Evolutionary conservation across 345 rosid genomes (phyloP).

Genomic region (Melastoma malabathricum): DNA sequence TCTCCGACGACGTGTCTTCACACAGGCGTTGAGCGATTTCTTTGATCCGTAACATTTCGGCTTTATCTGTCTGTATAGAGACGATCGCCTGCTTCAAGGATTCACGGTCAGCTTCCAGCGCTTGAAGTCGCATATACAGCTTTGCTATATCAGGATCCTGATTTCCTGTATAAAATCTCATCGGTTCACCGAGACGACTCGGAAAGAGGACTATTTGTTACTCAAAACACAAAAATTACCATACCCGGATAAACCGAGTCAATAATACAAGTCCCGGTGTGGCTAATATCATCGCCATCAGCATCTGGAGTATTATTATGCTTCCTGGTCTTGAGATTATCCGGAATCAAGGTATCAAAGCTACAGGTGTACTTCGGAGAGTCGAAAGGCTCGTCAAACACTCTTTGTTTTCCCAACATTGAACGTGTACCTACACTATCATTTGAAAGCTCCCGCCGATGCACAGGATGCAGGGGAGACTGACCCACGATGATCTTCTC

Average conservation of each 20-base stretch:
- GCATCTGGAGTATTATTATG: constrained; percentile 36
- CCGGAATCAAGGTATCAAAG: constrained; percentile 22
- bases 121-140: constrained; percentile 78
- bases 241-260: constrained; percentile 51
- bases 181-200: constrained; percentile 17
- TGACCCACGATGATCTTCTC: constrained; percentile 73
- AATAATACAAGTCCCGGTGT: constrained; percentile 68
- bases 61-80: constrained; percentile 87
- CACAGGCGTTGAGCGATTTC: constrained; percentile 87
- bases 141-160: constrained; percentile 73
- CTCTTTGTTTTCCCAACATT: constrained; percentile 28
- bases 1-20: constrained; percentile 60
- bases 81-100: constrained; percentile 80
- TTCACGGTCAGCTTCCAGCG: constrained; percentile 93
- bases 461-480: constrained; percentile 55
- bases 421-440: constrained; percentile 41
- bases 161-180: constrained; percentile 14
- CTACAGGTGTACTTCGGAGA: constrained; percentile 43
- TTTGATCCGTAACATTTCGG: constrained; percentile 60
- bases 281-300: constrained; percentile 38
- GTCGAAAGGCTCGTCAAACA: constrained; percentile 30
- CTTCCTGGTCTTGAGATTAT: constrained; percentile 22
- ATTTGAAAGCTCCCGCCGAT: constrained; percentile 35
- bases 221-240: too few relatives aligned
- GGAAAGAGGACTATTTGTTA: too few relatives aligned